A percentile compares a stretch with the other conserved stretches of the same genome.
These are phyloP conservation scores for Leccinum variabile DNA, from an alignment of 1,284 basidiomycete species.

Conservation along the genomic window DNA sequence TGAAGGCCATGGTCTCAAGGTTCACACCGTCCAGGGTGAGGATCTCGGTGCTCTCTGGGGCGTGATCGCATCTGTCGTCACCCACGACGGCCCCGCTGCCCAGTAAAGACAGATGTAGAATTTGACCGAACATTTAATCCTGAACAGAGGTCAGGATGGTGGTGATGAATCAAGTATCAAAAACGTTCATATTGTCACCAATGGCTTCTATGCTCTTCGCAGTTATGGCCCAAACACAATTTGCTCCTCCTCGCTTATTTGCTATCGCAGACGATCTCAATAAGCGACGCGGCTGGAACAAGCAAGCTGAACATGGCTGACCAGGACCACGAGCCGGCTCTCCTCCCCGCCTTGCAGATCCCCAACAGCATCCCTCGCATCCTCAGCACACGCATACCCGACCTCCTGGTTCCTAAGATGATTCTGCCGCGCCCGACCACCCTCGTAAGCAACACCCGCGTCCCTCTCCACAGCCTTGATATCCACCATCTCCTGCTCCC, in stretches of 20 bases:
- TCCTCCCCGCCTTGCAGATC: constrained; percentile 51
- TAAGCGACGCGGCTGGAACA: not conserved
- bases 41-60: constrained; percentile 76
- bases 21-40: constrained; percentile 71
- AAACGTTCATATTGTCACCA: no score
- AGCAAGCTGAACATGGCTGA: constrained; percentile 30
- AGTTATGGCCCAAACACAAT: constrained; percentile 37
- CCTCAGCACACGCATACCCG: constrained; percentile 63
- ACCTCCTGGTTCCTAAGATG: constrained; percentile 55
- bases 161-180: no score
- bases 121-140: no score
- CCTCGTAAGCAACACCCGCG: constrained; percentile 52
- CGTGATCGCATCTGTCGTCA: constrained; percentile 56
- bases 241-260: constrained; percentile 61
- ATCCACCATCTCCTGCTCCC: constrained; percentile 79
- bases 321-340: constrained; percentile 62
- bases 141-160: no score
- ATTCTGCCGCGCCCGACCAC: constrained; percentile 53
- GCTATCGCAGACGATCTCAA: constrained; percentile 39
- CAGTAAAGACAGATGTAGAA: no score
- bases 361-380: constrained; percentile 63
- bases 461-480: constrained; percentile 71
- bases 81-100: constrained; percentile 72
- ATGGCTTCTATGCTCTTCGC: no score
- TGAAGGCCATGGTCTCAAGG: constrained; percentile 77